Percentiles rank a stretch among this genome's conserved stretches.
Evolutionary conservation across 176 grass and related monocot species (phyloP).

Genomic region (Tuctoria greenei): DNA sequence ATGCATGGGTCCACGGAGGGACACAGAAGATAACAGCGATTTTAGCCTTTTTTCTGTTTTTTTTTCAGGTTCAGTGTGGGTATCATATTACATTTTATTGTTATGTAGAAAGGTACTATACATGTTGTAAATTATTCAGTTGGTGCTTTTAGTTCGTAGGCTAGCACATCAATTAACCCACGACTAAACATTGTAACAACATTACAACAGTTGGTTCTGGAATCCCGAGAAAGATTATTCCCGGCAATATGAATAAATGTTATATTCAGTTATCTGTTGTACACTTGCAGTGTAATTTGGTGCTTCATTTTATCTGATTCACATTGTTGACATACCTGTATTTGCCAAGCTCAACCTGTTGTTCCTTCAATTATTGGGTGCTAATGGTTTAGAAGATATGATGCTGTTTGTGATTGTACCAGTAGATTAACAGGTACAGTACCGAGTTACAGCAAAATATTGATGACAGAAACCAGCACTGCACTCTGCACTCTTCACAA

Average conservation of each 20-base stretch:
- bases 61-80: neutral
- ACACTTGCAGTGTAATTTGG: neutral
- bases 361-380: neutral
- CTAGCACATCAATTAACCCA: constrained; percentile 32
- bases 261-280: neutral
- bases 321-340: neutral
- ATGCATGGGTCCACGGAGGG: neutral
- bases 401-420: neutral
- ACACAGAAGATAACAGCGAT: constrained; percentile 7
- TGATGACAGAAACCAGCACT: neutral
- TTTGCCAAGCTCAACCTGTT: neutral
- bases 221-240: neutral
- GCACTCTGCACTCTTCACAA: neutral
- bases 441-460: neutral
- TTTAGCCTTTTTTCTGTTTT: neutral
- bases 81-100: constrained; percentile 31
- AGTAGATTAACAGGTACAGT: neutral
- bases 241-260: neutral
- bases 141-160: constrained; percentile 27
- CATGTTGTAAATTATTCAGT: neutral
- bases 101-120: constrained; percentile 19
- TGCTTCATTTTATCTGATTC: neutral
- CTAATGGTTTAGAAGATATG: neutral
- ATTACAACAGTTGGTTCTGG: neutral
- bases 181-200: constrained; percentile 23